Evolutionary conservation across 2,329 filamentous ascomycete species (phyloP), one percentile per base, ranked within the genome.

Genomic region (Colletotrichum paranaense): DNA sequence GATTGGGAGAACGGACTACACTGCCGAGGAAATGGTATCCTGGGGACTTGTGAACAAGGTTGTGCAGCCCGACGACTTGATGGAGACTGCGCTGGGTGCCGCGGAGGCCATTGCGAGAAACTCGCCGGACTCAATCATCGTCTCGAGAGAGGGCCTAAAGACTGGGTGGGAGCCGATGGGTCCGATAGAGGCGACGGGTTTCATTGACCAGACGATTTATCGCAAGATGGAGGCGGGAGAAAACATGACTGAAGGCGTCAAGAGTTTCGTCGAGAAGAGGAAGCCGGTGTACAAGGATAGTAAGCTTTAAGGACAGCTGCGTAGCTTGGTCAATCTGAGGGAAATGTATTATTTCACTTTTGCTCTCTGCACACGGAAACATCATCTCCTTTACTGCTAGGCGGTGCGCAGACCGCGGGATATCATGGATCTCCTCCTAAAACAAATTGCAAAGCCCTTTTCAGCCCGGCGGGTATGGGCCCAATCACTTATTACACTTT

Each of bases 231-330:
- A 92, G 74, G 87, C 85, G 2, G 92, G 90, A 0, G 91, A 93
- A 76, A 96, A 96, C 81, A 91, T 94, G 82, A 89, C 88, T 68
- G 93, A 95, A 82, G 94, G 94, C 0, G 85, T 95, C 24, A 85
- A 81, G 82, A 93, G 93, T 73, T 96, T 96, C 84, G 91, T 93
- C 22, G 93, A 95, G 86, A 94, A 92, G 87, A 86, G 92, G 78
- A 88, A 89, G 82, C 90, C 93, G 1, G 85, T 85, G 49, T 95
- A 93, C 93, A 88, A 85, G 77, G 85, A 90, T 70, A 91, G 89
- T 79, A 92, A 91, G 80, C 77, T 92, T 76, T 92, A 81, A 82
- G 35, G 6, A 24, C 24, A n/a, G 24, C 16, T 12, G n/a, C 4
- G 14, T 42, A 42, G 38, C 12, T 19, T 42, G 14, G 16, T 42